Percentiles rank a stretch among this genome's conserved stretches.
These are phyloP conservation scores for Didymella sp. DNA, from an alignment of 2,329 filamentous ascomycete species.

Conservation along the genomic window DNA sequence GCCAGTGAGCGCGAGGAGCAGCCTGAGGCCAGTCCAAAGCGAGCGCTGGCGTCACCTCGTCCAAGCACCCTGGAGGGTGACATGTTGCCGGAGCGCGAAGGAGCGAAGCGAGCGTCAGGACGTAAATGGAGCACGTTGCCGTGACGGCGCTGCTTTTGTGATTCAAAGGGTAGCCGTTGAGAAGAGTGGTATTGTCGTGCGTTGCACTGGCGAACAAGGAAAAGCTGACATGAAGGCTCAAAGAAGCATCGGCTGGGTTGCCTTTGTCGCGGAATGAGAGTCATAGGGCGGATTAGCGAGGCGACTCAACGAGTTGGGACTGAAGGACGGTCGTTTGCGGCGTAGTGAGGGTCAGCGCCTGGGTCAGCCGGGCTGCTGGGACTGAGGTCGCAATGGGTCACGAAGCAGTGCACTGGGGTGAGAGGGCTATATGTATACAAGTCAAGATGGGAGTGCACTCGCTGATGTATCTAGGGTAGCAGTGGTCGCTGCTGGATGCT, in stretches of 20 bases:
- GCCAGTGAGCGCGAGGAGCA: conserved; percentile 15
- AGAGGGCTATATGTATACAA: conserved; percentile 11
- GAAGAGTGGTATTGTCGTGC: conserved; percentile 10
- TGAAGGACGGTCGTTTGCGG: conserved; percentile 28
- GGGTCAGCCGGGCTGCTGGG: conserved; percentile 13
- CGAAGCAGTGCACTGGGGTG: not conserved
- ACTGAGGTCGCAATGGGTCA: conserved; percentile 8
- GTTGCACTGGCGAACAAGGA: conserved; percentile 16
- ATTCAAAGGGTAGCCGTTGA: conserved; percentile 8
- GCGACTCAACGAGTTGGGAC: conserved; percentile 16
- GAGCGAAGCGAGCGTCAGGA: not conserved
- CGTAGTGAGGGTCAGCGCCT: conserved; percentile 12
- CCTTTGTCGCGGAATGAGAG: conserved; percentile 28
- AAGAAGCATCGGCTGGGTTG: conserved; percentile 21
- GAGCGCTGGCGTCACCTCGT: conserved; percentile 25
- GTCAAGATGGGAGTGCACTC: conserved; percentile 1
- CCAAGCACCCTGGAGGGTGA: conserved; percentile 17
- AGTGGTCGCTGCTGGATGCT: not conserved
- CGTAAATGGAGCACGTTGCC: conserved; percentile 3
- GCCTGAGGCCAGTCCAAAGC: conserved; percentile 5
- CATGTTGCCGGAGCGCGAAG: conserved; percentile 13
- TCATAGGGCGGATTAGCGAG: conserved; percentile 31
- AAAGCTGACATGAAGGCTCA: conserved; percentile 16
- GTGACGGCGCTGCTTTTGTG: conserved; percentile 2
- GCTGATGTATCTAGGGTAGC: not conserved